These are phyloP conservation scores for Suillus occidentalis DNA, from an alignment of 768 basidiomycete genomes.

Conservation along the genomic window DNA sequence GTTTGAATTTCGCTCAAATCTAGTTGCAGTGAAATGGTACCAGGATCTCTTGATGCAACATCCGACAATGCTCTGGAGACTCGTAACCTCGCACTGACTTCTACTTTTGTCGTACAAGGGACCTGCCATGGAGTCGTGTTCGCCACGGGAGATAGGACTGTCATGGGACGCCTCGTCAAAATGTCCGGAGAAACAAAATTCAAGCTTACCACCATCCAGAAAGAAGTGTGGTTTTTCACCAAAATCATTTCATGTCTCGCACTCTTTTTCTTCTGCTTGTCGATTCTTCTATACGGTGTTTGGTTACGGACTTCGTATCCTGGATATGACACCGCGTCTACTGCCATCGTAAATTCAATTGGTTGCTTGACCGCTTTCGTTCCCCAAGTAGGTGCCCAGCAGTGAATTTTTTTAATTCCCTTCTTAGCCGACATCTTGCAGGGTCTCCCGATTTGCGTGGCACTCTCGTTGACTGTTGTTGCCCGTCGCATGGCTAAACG, in stretches of 20 bases:
- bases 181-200: slow-evolving; percentile 42
- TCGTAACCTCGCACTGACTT: slow-evolving; percentile 49
- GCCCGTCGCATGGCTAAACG: slow-evolving; percentile 50
- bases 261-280: slow-evolving; percentile 43
- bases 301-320: slow-evolving; percentile 31
- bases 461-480: slow-evolving; percentile 47
- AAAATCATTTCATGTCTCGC: slow-evolving; percentile 54
- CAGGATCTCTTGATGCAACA: slow-evolving; percentile 38
- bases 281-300: slow-evolving; percentile 32
- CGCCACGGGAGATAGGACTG: slow-evolving; percentile 49
- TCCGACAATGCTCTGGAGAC: slow-evolving; percentile 46
- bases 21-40: slow-evolving; percentile 30
- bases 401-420: slow-evolving; percentile 55
- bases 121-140: slow-evolving; percentile 49
- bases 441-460: slow-evolving; percentile 54
- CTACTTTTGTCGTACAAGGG: slow-evolving; percentile 41
- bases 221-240: slow-evolving; percentile 40
- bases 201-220: slow-evolving; percentile 25
- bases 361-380: slow-evolving; percentile 41
- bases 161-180: slow-evolving; percentile 44
- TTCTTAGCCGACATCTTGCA: slow-evolving; percentile 46
- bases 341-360: slow-evolving; percentile 27
- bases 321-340: slow-evolving; percentile 44
- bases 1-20: not conserved
- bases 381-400: slow-evolving; percentile 40